Percentiles rank a stretch among this genome's conserved stretches.
phyloP scores from a whole-genome alignment of 2,329 filamentous ascomycete genomes.

The Exutisphaerella laricina region DNA sequence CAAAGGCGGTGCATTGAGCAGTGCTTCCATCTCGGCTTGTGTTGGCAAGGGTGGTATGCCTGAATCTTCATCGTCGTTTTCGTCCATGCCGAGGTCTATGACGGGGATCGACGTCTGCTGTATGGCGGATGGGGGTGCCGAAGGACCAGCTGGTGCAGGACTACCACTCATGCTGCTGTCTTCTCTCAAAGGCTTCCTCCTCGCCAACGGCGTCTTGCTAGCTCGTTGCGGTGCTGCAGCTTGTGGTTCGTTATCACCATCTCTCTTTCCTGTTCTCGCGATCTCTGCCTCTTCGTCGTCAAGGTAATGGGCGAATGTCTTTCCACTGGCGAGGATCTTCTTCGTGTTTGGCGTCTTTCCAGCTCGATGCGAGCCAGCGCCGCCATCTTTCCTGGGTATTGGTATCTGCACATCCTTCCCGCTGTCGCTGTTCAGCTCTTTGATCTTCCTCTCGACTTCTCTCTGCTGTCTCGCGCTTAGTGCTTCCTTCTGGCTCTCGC shows the following conservation, averaged over 20 bases:
- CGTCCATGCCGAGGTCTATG: slow-evolving; percentile 34
- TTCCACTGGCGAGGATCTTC: slow-evolving; percentile 72
- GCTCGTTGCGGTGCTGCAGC: slow-evolving; percentile 24
- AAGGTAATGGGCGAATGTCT: slow-evolving; percentile 77
- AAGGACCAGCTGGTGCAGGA: slow-evolving; percentile 20
- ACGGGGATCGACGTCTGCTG: slow-evolving; percentile 1
- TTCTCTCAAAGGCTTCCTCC: slow-evolving; percentile 27
- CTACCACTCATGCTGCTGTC: slow-evolving; percentile 26
- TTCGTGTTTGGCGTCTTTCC: slow-evolving; percentile 66
- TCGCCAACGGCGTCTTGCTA: slow-evolving; percentile 34
- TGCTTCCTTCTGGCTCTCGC: slow-evolving; percentile 48
- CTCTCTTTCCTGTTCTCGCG: slow-evolving; percentile 31
- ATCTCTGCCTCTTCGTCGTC: slow-evolving; percentile 67
- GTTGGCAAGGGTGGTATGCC: slow-evolving; percentile 24
- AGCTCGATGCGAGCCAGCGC: slow-evolving; percentile 38
- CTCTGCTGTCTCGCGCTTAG: slow-evolving; percentile 76
- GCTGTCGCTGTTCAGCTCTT: slow-evolving; percentile 73
- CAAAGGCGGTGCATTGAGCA: slow-evolving; percentile 60
- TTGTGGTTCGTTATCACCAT: slow-evolving; percentile 24
- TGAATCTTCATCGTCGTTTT: slow-evolving; percentile 39
- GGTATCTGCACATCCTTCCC: slow-evolving; percentile 54
- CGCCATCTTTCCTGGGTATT: slow-evolving; percentile 51
- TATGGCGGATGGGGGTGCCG: slow-evolving; percentile 11
- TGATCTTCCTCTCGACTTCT: slow-evolving; percentile 73
- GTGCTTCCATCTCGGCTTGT: slow-evolving; percentile 52